Base-by-base conservation (phyloP, 345 rosid genomes). In the Linum lewisii region DNA sequence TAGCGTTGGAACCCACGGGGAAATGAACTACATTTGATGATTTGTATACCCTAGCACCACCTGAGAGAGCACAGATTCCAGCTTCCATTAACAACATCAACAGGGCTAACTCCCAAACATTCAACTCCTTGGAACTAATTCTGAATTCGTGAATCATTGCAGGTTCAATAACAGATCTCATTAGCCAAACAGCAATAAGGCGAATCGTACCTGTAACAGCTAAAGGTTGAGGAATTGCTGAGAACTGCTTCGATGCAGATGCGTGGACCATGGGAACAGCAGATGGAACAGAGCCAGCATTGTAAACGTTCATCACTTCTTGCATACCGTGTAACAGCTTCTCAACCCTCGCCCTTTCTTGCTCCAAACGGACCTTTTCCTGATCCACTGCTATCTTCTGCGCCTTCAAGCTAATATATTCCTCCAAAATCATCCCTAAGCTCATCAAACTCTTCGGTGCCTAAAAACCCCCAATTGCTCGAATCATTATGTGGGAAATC, bases 391-490 rank as follows among this genome's bases (percentile, higher is more conserved):
- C 45, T 65, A 80, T 80, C 57, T 77, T 89, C 70, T 79, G 80
- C 79, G 82, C 82, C 77, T 84, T 93, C 70, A 87, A 59, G 23
- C 72, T 61, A 37, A 93, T 79, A 52, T 89, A 93, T 60, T 89
- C 91, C 29, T 82, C 78, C 75, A 85, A 47, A 32, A 89, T 78
- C 57, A 76, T 81, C 49, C 68, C 89, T 65, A 87, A 74, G 10
- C 85, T 84, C 79, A 93, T 58, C 81, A 89, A 66, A 76, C 77
- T 83, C 77, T 82, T 82, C 23, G 88, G 90, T 21, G 82, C 85
- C 97, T 93, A 34, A 2, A 53, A 15, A 5, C 13, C 21, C 11
- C 2, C 24, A 13, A 15, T 20, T 9, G 20, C 0, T 6, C 36
- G 34, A 1, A 22, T 14, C 13, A 21, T 14, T 5, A 10, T 5